Evolutionary conservation across 1,139 yeast genomes (phyloP), one percentile per base, ranked within the genome.

Genomic region (Suhomyces terraborum): DNA sequence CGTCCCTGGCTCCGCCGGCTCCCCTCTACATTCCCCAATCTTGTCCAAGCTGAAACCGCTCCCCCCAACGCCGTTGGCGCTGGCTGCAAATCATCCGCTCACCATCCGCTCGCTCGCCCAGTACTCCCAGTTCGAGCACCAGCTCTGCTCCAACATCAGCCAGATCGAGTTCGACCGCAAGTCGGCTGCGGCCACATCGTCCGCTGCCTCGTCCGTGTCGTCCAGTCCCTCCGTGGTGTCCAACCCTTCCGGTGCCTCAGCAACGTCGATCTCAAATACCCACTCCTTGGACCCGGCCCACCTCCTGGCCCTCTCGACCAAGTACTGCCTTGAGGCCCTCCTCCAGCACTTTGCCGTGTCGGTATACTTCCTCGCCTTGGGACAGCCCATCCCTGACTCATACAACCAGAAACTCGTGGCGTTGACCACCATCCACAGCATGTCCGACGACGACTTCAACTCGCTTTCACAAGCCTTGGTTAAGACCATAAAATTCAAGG

Each of bases 311-410:
- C 18, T 32, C 13, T 13, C 27, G 14, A 13, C 17, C 3, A 21
- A 22, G 19, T 32, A 32, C 18, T 17, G 18, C 13, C 35, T 32
- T 24, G 35, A 12, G 9, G 18, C 19, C 3, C 14, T 32, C 8
- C 27, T 32, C 13, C 30, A 36, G n/a, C 30, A 28, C 29, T 3
- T 36, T 6, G 13, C 39, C 4, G 22, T 36, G 32, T 27, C 33
- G 9, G 27, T 31, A 9, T 24, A 24, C 26, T 36, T 20, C 29
- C 10, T 36, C 20, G 16, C 12, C 10, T n/a, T 30, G 12, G 22
- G 25, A 10, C 29, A 14, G 13, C 35, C 30, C 13, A 30, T 36
- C 24, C 39, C 35, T 5, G 31, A 36, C 6, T 12, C 17, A 2
- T 36, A 36, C 27, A 18, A 27, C 16, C 21, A 36, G n/a, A 17